A percentile compares a stretch with the other conserved stretches of the same genome.
Conservation (phyloP, 2,329 filamentous ascomycete species). For the Trichoderma atroviride region DNA sequence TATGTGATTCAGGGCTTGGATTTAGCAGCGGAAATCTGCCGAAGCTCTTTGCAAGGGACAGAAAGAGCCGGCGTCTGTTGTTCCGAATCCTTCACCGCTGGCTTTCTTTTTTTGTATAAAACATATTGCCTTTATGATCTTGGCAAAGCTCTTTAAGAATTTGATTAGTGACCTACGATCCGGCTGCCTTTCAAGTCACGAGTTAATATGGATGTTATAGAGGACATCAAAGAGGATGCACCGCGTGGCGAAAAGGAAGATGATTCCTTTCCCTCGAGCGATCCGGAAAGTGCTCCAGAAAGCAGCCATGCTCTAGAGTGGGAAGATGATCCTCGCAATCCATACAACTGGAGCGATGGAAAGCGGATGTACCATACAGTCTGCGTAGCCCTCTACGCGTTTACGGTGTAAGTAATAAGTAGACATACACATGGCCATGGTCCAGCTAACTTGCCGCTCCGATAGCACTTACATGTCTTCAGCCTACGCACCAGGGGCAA, state of each 20-base stretch:
- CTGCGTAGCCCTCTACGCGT: slow-evolving; percentile 15
- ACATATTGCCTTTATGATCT: not conserved
- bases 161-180: not conserved
- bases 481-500: slow-evolving; percentile 23
- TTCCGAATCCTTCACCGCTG: not conserved
- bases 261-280: not conserved
- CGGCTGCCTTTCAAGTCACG: not conserved
- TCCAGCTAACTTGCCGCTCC: not conserved
- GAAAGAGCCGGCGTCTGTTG: not conserved
- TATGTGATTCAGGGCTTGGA: not conserved
- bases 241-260: slow-evolving; percentile 7
- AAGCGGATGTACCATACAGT: slow-evolving; percentile 10
- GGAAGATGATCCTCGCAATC: slow-evolving; percentile 23
- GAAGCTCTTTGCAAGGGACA: not conserved
- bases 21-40: not conserved
- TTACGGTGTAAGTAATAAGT: slow-evolving; percentile 12
- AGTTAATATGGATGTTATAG: not conserved
- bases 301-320: slow-evolving; percentile 8
- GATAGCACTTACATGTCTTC: slow-evolving; percentile 25
- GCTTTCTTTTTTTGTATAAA: not conserved
- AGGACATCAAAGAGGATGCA: not conserved
- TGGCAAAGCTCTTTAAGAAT: not conserved
- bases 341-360: slow-evolving; percentile 22
- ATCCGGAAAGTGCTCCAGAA: slow-evolving; percentile 5
- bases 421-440: not conserved